phyloP scores from a whole-genome alignment of 1,139 yeast species.

The Petasospora fabianii region DNA sequence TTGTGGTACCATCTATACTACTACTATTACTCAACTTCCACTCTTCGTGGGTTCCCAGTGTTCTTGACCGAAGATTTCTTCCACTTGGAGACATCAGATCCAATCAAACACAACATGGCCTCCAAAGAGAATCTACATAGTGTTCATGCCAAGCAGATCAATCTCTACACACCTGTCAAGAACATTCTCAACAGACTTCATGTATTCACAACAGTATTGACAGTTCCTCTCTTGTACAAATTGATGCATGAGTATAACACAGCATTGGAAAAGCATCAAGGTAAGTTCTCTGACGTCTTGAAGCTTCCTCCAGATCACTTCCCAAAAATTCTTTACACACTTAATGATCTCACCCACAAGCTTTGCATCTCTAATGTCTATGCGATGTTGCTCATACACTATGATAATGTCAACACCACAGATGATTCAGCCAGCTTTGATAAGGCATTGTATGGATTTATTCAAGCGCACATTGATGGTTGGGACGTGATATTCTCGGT shows the following conservation, averaged over 20 bases:
- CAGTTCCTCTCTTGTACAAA: conserved; percentile 12
- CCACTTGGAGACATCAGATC: conserved; percentile 11
- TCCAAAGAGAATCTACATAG: conserved; percentile 1
- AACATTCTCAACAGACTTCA: conserved; percentile 17
- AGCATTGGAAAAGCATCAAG: conserved; percentile 5
- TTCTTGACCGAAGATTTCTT: conserved; percentile 18
- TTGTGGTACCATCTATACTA: conserved; percentile 20
- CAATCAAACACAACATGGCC: background rate
- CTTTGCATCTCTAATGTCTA: conserved; percentile 9
- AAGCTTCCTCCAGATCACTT: conserved; percentile 8
- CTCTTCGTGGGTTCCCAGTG: conserved; percentile 21
- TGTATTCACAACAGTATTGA: conserved; percentile 9
- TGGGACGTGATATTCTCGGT: conserved; percentile 19
- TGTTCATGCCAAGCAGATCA: conserved; percentile 10
- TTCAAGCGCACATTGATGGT: conserved; percentile 7
- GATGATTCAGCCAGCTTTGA: conserved; percentile 1
- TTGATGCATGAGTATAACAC: conserved; percentile 16
- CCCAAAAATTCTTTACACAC: conserved; percentile 13
- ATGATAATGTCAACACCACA: conserved; percentile 8
- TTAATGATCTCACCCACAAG: conserved; percentile 13
- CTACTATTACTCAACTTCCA: conserved; percentile 13
- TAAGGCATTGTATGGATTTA: conserved; percentile 16
- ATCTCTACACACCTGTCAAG: conserved; percentile 10
- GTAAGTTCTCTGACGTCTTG: conserved; percentile 16
- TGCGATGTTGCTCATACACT: conserved; percentile 12